Conservation (phyloP, 495 filamentous ascomycete species). For the Cladorrhinum samala region DNA sequence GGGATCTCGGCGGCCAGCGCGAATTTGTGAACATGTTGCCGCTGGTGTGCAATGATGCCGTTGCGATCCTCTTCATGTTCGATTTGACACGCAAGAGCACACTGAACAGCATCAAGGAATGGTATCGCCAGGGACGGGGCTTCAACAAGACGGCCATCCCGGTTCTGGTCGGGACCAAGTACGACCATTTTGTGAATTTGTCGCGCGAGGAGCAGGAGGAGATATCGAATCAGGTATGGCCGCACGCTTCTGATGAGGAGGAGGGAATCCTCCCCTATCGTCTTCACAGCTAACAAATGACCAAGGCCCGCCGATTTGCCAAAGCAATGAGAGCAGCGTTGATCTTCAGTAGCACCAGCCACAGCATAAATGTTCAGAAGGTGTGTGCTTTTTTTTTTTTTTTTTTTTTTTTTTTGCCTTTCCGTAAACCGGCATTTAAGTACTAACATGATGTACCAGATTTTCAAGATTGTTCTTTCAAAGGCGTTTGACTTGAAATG, state of each 20-base stretch:
- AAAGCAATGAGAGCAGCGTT: conserved; percentile 96
- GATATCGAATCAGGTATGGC: conserved; percentile 83
- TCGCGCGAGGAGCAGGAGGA: conserved; percentile 96
- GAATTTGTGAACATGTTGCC: conserved; percentile 99
- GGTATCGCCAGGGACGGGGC: conserved; percentile 94
- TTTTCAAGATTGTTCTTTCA: conserved; percentile 98
- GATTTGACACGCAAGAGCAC: conserved; percentile 97
- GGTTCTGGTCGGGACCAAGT: conserved; percentile 94
- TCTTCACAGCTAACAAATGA: conserved; percentile 8
- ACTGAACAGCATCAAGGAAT: conserved; percentile 97
- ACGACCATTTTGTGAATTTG: conserved; percentile 98
- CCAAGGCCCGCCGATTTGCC: conserved; percentile 88
- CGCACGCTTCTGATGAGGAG: neutral
- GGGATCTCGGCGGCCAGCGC: conserved; percentile 95
- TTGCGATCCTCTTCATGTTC: conserved; percentile 99
- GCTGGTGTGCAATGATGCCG: conserved; percentile 96
- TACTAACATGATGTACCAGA: conserved; percentile 50
- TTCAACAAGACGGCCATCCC: conserved; percentile 99
- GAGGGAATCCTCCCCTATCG: neutral
- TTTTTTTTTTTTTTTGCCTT: no score
- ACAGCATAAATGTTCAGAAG: conserved; percentile 99
- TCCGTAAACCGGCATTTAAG: no score
- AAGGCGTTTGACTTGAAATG: conserved; percentile 99
- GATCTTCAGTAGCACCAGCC: conserved; percentile 97
- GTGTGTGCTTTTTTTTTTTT: conserved; percentile 42